These are phyloP conservation scores for Diaporthe longicolla DNA, from an alignment of 2,329 filamentous ascomycete species.

Conservation along the genomic window DNA sequence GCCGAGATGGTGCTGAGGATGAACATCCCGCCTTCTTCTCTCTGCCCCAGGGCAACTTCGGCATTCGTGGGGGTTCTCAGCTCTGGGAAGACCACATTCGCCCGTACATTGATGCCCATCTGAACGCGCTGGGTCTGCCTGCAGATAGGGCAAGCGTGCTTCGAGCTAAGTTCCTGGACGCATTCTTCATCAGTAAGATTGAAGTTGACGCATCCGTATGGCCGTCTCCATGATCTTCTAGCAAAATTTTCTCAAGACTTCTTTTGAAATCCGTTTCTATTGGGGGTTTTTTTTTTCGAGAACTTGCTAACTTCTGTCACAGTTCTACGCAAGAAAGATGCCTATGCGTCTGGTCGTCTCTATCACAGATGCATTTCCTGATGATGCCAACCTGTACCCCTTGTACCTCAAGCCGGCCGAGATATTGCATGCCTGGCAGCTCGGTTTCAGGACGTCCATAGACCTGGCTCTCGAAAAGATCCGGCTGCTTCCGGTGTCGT, in stretches of 20 bases:
- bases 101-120: background rate
- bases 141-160: background rate
- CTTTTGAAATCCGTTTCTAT: too few relatives aligned
- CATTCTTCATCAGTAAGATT: background rate
- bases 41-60: slow-evolving; percentile 2
- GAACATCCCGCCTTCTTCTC: background rate
- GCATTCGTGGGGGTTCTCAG: background rate
- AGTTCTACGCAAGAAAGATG: background rate
- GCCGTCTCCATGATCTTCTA: background rate
- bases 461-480: background rate
- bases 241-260: background rate
- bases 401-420: background rate
- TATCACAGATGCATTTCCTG: background rate
- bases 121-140: background rate
- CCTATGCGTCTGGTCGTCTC: background rate
- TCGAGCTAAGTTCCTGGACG: background rate
- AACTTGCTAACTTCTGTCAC: background rate
- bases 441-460: background rate
- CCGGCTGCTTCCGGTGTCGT: background rate
- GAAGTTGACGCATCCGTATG: background rate
- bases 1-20: background rate
- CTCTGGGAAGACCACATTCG: slow-evolving; percentile 10
- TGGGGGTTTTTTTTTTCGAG: background rate
- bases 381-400: background rate
- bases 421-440: background rate